phyloP scores from a whole-genome alignment of 257 asterid species.

The Voacanga thouarsii region DNA sequence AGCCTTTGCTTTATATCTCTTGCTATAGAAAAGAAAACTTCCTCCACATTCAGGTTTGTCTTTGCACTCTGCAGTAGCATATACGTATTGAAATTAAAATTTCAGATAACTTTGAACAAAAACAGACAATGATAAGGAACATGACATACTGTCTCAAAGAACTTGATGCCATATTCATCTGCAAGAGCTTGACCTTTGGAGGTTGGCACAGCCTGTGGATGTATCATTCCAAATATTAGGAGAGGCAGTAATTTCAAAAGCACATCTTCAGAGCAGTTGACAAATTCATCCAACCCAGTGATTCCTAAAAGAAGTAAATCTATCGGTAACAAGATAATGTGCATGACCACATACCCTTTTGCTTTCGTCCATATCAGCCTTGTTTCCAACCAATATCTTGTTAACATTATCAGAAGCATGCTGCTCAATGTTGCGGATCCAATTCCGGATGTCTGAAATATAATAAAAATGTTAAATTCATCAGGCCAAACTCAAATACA shows the following conservation, averaged over 20 bases:
- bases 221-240: conserved; percentile 1
- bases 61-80: conserved; percentile 67
- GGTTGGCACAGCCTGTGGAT: conserved; percentile 64
- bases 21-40: conserved; percentile 79
- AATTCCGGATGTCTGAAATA: conserved; percentile 64
- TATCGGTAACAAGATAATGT: background rate
- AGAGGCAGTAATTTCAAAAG: background rate
- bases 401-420: conserved; percentile 80
- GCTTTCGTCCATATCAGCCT: conserved; percentile 93
- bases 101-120: background rate
- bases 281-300: conserved; percentile 4
- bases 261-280: conserved; percentile 7
- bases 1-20: conserved; percentile 83
- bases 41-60: conserved; percentile 82
- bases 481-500: background rate
- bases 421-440: conserved; percentile 80
- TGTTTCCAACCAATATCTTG: conserved; percentile 76
- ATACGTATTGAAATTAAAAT: background rate
- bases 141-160: conserved; percentile 70
- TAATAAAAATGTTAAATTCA: conserved; percentile 15
- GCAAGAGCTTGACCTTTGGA: conserved; percentile 84
- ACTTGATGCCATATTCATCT: conserved; percentile 80
- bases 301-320: conserved; percentile 6
- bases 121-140: background rate
- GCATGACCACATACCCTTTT: conserved; percentile 51